phyloP scores from a whole-genome alignment of 768 basidiomycete species.

The Ramaria sp. region DNA sequence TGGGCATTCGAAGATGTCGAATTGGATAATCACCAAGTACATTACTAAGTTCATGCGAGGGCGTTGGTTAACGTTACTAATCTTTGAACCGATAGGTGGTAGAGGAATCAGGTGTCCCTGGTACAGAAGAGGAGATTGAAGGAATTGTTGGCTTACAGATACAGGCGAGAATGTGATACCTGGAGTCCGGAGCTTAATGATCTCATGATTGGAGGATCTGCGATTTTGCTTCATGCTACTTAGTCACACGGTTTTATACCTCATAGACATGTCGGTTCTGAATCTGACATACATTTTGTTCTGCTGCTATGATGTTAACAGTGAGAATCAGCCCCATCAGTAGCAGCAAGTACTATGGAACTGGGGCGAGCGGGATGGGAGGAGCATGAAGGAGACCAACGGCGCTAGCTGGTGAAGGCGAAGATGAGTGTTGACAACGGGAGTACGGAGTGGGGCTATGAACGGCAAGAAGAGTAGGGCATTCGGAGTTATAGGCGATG shows the following conservation, averaged over 20 bases:
- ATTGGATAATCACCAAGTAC: slow-evolving; percentile 36
- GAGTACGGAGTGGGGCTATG: no score
- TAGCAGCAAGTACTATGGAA: not conserved
- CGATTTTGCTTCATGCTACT: not conserved
- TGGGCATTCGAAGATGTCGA: slow-evolving; percentile 77
- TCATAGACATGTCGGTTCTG: slow-evolving; percentile 1
- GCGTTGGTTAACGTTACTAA: not conserved
- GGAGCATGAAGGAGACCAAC: not conserved
- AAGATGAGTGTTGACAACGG: not conserved
- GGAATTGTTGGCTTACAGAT: slow-evolving; percentile 45
- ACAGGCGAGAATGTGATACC: not conserved
- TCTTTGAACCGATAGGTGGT: slow-evolving; percentile 37
- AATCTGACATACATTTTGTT: not conserved
- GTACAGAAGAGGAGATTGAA: slow-evolving; percentile 48
- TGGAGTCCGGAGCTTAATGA: not conserved
- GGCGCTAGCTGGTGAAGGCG: not conserved
- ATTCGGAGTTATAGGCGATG: not conserved
- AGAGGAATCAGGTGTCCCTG: slow-evolving; percentile 59
- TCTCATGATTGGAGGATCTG: not conserved
- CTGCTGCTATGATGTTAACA: not conserved
- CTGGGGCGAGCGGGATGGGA: not conserved
- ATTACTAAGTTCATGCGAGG: not conserved
- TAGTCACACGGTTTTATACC: not conserved
- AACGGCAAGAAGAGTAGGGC: not conserved
- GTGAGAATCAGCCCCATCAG: not conserved